Conservation (phyloP, 768 basidiomycete species). For the Mycena rosella region DNA sequence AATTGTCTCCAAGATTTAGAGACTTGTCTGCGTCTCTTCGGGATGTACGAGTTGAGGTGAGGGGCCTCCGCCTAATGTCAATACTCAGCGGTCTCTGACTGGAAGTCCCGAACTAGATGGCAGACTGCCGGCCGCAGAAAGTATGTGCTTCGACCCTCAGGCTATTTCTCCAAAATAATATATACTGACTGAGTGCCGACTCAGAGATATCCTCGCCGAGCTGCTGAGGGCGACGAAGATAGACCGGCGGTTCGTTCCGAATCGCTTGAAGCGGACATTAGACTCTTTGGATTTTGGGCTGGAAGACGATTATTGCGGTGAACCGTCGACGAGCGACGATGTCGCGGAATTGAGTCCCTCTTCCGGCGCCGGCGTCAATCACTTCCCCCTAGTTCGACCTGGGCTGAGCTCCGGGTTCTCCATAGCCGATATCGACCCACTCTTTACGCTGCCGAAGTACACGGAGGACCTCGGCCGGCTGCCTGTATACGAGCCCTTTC, state of each 20-base stretch:
- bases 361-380: background rate
- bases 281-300: too few species aligned
- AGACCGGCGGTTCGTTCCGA: conserved; percentile 5
- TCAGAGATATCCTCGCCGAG: conserved; percentile 23
- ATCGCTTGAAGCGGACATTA: background rate
- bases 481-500: conserved; percentile 1
- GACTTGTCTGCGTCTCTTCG: conserved; percentile 11
- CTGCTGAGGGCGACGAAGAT: conserved; percentile 20
- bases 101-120: conserved; percentile 3
- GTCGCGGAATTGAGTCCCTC: background rate
- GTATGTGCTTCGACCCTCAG: conserved; percentile 14
- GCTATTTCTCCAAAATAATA: background rate
- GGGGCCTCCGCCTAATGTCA: background rate
- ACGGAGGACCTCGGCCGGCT: background rate
- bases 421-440: background rate
- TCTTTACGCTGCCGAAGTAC: conserved; percentile 6
- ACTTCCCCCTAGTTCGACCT: background rate
- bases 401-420: background rate
- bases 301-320: background rate
- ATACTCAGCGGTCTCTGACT: background rate
- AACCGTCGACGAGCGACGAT: background rate
- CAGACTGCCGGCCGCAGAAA: conserved; percentile 28
- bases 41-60: conserved; percentile 21
- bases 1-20: conserved; percentile 28
- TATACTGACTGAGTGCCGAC: background rate